These are phyloP conservation scores for Endothia cerciana DNA, from an alignment of 2,329 filamentous ascomycete genomes.

Conservation along the genomic window DNA sequence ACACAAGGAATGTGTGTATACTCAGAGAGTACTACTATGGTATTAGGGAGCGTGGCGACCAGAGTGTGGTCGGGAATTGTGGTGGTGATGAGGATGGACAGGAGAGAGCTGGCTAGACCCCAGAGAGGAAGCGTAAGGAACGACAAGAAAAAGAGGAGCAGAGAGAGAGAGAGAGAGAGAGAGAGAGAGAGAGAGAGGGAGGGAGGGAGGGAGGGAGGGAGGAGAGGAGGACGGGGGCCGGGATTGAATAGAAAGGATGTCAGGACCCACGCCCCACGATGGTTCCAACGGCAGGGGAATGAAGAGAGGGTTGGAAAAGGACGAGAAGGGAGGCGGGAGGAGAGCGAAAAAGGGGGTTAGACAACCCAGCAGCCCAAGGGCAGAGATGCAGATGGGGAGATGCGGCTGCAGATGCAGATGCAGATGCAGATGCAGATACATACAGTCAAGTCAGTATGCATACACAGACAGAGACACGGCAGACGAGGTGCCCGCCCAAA, in stretches of 20 bases:
- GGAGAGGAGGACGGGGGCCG: background rate
- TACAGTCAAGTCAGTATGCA: background rate
- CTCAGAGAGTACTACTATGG: background rate
- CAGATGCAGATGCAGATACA: background rate
- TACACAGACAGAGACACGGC: too few relatives aligned
- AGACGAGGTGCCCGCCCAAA: background rate
- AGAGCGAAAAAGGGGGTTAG: background rate
- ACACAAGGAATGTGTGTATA: slow-evolving; percentile 9
- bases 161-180: background rate
- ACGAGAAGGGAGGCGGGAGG: background rate
- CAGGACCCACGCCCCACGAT: slow-evolving; percentile 1
- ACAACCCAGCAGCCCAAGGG: background rate
- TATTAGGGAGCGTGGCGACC: slow-evolving; percentile 11
- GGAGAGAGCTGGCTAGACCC: slow-evolving; percentile 1
- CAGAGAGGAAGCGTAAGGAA: background rate
- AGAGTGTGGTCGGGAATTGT: background rate
- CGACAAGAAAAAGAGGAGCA: background rate
- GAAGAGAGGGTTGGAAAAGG: background rate
- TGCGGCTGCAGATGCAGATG: background rate
- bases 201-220: background rate
- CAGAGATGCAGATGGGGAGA: too few relatives aligned
- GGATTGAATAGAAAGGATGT: slow-evolving; percentile 1
- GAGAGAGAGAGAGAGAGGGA: too few relatives aligned
- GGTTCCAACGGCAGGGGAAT: background rate
- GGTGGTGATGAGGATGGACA: slow-evolving; percentile 15